These are phyloP conservation scores for Teratosphaeriaceae sp. DNA, from an alignment of 2,329 filamentous ascomycete genomes.

Conservation along the genomic window DNA sequence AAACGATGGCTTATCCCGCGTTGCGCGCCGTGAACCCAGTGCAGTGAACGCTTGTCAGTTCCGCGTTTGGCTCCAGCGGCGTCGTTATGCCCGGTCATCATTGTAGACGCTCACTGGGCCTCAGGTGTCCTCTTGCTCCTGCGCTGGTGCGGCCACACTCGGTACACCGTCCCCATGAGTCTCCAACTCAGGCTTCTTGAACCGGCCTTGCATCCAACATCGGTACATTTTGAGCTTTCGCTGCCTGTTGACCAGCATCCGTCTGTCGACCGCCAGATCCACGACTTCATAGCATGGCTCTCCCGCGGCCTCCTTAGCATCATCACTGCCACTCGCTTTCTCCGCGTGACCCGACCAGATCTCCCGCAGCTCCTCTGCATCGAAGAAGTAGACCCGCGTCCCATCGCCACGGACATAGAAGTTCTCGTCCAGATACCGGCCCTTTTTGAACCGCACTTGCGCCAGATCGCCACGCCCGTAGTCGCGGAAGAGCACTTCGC, in stretches of 20 bases:
- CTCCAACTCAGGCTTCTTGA: constrained; percentile 68
- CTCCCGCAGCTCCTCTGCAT: constrained; percentile 67
- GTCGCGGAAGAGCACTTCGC: constrained; percentile 90
- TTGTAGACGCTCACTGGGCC: too few relatives aligned
- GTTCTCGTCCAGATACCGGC: constrained; percentile 88
- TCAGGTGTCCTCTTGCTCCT: too few relatives aligned
- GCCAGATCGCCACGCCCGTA: constrained; percentile 94
- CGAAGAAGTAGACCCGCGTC: constrained; percentile 96
- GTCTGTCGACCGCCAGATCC: constrained; percentile 76
- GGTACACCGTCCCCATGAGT: too few relatives aligned
- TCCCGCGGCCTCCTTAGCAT: constrained; percentile 7
- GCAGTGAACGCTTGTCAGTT: too few relatives aligned
- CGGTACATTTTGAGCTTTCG: constrained; percentile 95
- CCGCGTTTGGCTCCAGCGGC: too few relatives aligned
- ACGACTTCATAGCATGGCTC: constrained; percentile 60
- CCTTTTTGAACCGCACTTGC: constrained; percentile 95
- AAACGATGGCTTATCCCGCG: too few relatives aligned
- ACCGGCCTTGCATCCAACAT: constrained; percentile 87
- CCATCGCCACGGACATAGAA: constrained; percentile 96
- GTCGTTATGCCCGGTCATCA: too few relatives aligned
- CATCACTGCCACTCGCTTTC: constrained; percentile 7
- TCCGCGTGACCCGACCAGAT: constrained; percentile 57
- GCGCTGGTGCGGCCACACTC: too few relatives aligned
- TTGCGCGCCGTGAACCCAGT: too few relatives aligned
- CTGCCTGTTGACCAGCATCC: constrained; percentile 86